phyloP scores from a whole-genome alignment of 768 basidiomycete genomes.

The Holtermannia corniformis region DNA sequence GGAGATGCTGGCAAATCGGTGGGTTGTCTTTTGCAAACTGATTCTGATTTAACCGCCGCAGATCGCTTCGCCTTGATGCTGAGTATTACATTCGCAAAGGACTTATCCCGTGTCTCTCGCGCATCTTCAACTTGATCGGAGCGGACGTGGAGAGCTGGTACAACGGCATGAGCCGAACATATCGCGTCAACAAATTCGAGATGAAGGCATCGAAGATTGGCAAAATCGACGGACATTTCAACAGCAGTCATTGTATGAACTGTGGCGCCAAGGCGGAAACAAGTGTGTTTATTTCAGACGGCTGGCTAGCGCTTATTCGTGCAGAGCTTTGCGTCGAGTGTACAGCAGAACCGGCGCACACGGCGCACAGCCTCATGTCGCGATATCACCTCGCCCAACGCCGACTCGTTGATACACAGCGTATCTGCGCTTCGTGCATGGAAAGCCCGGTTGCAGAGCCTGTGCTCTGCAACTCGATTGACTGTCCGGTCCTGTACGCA shows the following conservation, averaged over 20 bases:
- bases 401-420: constrained; percentile 53
- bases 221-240: constrained; percentile 69
- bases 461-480: constrained; percentile 67
- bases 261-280: constrained; percentile 54
- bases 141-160: constrained; percentile 82
- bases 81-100: constrained; percentile 78
- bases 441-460: constrained; percentile 51
- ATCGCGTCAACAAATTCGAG: constrained; percentile 42
- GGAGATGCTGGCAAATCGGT: constrained; percentile 60
- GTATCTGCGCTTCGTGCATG: constrained; percentile 65
- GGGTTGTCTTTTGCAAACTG: constrained; percentile 12
- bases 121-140: constrained; percentile 84
- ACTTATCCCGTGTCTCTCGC: constrained; percentile 78
- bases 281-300: constrained; percentile 42
- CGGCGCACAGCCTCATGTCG: constrained; percentile 52
- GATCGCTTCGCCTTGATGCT: constrained; percentile 68
- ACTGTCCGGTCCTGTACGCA: constrained; percentile 75
- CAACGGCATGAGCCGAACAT: constrained; percentile 67
- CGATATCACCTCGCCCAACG: constrained; percentile 52
- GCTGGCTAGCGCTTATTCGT: not conserved
- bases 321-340: constrained; percentile 57
- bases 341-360: constrained; percentile 47
- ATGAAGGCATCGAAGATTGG: constrained; percentile 33
- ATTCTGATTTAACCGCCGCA: constrained; percentile 30
- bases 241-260: constrained; percentile 57